These are phyloP conservation scores for Candida nonsorbophila DNA, from an alignment of 805 yeast species.

Conservation along the genomic window DNA sequence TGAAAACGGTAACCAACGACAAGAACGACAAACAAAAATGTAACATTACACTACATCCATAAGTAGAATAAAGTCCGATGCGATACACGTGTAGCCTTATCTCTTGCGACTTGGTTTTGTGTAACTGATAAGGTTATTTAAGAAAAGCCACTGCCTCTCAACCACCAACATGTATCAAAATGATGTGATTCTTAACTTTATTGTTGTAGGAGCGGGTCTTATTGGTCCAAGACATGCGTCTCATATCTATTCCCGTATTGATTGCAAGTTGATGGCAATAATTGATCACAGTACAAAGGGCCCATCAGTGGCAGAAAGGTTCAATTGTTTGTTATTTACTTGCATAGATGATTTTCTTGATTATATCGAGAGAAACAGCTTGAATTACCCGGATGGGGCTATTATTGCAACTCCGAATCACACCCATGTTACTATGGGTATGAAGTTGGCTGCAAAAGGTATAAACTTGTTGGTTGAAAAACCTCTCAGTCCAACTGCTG, in stretches of 20 bases:
- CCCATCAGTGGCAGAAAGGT: slow-evolving; percentile 16
- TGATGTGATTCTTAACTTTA: too few species aligned
- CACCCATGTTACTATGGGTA: slow-evolving; percentile 27
- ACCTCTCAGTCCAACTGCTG: slow-evolving; percentile 26
- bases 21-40: too few species aligned
- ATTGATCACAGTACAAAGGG: slow-evolving; percentile 30
- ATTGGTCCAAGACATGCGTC: slow-evolving; percentile 38
- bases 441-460: slow-evolving; percentile 26
- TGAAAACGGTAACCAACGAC: background rate
- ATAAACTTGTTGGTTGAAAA: slow-evolving; percentile 32
- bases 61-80: too few species aligned
- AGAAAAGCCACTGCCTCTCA: too few species aligned
- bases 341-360: slow-evolving; percentile 19
- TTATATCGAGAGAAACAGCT: slow-evolving; percentile 11
- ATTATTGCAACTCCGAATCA: slow-evolving; percentile 36
- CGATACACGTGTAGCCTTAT: too few species aligned
- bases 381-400: slow-evolving; percentile 30
- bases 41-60: too few species aligned
- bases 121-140: too few species aligned
- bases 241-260: slow-evolving; percentile 19
- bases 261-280: slow-evolving; percentile 23
- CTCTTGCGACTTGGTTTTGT: too few species aligned
- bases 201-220: slow-evolving; percentile 36
- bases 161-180: too few species aligned
- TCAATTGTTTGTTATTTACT: slow-evolving; percentile 16